Base-by-base conservation (phyloP, 306 rosid species). In the Quercus bicolor region DNA sequence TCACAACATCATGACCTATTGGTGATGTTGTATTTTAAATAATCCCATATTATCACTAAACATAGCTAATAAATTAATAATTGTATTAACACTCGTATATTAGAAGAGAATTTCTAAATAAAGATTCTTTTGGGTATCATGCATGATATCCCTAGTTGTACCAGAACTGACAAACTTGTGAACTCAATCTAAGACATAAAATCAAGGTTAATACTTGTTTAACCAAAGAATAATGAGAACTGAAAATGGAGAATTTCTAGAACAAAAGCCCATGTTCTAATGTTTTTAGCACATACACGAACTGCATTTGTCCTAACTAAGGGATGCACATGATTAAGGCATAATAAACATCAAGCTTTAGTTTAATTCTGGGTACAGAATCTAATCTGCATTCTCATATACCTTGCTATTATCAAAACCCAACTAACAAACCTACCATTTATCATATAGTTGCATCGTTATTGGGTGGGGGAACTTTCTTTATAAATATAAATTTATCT, bases 311-410 rank as follows among this genome's bases (percentile, higher is more conserved):
- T 77, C 75, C 62, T 81, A 24, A 34, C 40, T 13, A 77, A 53
- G 29, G 43, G 64, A 70, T 45, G 28, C 83, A 75, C 78, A 62
- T 68, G 83, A 64, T 66, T 48, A 23, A 68, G 56, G 34, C 74
- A 23, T 69, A 33, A n/a, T 73, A 33, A 68, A 77, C 52, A 51
- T n/a, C 66, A 43, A 66, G 16, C 53, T 57, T 24, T 73, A 56
- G 4, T 64, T 68, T 73, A 68, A 51, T 59, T 69, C 72, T 12
- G 40, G 81, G 65, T 80, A 37, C 77, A 77, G 82, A 80, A 80
- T 80, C 80, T 77, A 26, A 72, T 66, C 79, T 68, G 80, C 18
- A 80, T 80, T 45, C 20, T 11, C 74, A 73, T 76, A 59, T 72
- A 72, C 28, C 71, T 43, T 31, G 70, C 19, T 53, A 81, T 68